phyloP scores from a whole-genome alignment of 305 asterid species.

The Fraxinus angustifolia region DNA sequence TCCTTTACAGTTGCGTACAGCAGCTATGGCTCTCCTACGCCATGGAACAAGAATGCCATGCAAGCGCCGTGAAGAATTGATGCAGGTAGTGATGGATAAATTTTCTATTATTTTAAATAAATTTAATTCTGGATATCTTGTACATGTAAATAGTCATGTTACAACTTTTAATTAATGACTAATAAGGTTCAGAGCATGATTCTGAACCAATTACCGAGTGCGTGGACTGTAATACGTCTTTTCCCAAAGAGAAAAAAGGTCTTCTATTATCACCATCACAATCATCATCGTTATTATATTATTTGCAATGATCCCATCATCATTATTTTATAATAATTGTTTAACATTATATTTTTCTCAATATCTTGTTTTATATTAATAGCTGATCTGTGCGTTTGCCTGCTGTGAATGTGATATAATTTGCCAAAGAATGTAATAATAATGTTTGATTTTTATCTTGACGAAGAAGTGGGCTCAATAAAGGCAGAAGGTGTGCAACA shows the following conservation, averaged over 20 bases:
- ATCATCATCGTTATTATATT: background rate
- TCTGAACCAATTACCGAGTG: background rate
- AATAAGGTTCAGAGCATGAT: background rate
- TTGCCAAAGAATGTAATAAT: background rate
- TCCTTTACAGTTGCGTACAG: conserved; percentile 84
- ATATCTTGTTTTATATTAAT: background rate
- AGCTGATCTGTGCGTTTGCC: background rate
- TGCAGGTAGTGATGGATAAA: conserved; percentile 44
- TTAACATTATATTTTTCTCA: background rate
- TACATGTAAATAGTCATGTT: background rate
- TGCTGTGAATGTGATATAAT: background rate
- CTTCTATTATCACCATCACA: background rate
- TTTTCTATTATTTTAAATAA: background rate
- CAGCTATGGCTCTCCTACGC: conserved; percentile 92
- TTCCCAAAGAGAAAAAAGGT: background rate
- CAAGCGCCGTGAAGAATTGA: conserved; percentile 75
- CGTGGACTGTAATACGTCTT: background rate
- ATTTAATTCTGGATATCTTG: background rate
- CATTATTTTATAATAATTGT: too few relatives aligned
- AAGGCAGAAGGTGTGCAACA: background rate
- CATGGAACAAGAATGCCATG: conserved; percentile 89
- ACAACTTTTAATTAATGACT: background rate
- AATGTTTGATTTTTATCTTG: background rate
- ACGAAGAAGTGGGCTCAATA: background rate
- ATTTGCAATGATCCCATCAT: background rate